Conservation (phyloP, 345 rosid species). For the Eucalyptus dawsonii region DNA sequence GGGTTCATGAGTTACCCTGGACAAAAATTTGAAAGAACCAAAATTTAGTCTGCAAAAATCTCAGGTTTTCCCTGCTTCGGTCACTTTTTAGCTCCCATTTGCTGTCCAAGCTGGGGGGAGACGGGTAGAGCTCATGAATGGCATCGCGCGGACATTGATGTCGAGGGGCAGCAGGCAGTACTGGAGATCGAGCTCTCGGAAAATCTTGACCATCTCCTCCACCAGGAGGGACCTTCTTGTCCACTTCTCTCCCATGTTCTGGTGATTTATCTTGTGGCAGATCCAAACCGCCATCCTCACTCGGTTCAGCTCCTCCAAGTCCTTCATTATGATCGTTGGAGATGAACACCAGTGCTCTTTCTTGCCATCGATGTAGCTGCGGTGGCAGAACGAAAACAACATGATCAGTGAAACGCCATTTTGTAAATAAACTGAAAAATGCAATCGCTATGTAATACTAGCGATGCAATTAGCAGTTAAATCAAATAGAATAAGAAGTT, state of each 20-base stretch:
- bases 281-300: conserved; percentile 60
- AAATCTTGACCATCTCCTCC: conserved; percentile 59
- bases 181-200: conserved; percentile 63
- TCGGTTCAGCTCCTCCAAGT: conserved; percentile 30
- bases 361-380: conserved; percentile 52
- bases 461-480: neutral
- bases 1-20: neutral
- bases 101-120: conserved; percentile 17
- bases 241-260: conserved; percentile 54
- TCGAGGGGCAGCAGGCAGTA: conserved; percentile 55
- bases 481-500: neutral
- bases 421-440: neutral
- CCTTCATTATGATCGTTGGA: conserved; percentile 39
- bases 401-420: neutral
- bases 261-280: conserved; percentile 51
- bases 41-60: neutral
- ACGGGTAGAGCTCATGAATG: conserved; percentile 22
- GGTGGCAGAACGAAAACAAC: too few species aligned
- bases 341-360: conserved; percentile 71
- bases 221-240: conserved; percentile 37
- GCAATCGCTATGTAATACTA: neutral
- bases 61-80: neutral
- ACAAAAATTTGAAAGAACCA: neutral
- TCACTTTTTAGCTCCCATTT: neutral
- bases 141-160: conserved; percentile 46